Evolutionary conservation across 1,284 basidiomycete species (phyloP), one percentile per base, ranked within the genome.

Genomic region (Cutaneotrichosporon sp.): DNA sequence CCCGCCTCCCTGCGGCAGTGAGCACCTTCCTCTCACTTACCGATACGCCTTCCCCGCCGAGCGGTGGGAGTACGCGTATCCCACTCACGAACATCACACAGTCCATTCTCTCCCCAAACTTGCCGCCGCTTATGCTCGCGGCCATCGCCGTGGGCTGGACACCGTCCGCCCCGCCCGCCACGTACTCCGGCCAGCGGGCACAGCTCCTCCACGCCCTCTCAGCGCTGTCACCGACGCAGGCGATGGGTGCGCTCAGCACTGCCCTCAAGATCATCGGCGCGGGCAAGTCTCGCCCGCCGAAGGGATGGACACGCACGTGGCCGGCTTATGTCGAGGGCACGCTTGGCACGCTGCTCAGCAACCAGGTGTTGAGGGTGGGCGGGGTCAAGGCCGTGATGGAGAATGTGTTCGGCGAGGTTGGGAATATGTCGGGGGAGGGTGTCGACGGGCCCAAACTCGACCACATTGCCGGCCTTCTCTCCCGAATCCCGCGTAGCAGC

Each of bases 321-420:
- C 77, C 77, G 0, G 58, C 62, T 11, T 77, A 76, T 56, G 72
- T 74, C 1, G 69, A 71, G 30, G 55, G 65, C 11, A 67, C 71
- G 4, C 63, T 75, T 31, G 66, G 69, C 31, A 68, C 63, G 4
- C 64, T 75, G 26, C 68, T 77, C 66, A 70, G 69, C 30, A 66
- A 61, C 18, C 73, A 75, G 62, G 63, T 77, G 10, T 60, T 70
- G 47, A 55, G 74, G 21, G 69, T 69, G 5, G 73, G 74, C 31
- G 77, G 77, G 11, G 70, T 77, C 0, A 68, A 63, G 30, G 77
- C 72, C 0, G 58, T 79, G 46, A 73, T 79, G 72, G 72, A 74
- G 55, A 75, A 75, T 61, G 69, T 76, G 8, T 69, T 77, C 36
- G 76, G 77, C 7, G 75, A 76, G 49, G 67, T 68, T 14, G 69